phyloP scores from a whole-genome alignment of 1,284 basidiomycete species.

The Volvariella volvacea region DNA sequence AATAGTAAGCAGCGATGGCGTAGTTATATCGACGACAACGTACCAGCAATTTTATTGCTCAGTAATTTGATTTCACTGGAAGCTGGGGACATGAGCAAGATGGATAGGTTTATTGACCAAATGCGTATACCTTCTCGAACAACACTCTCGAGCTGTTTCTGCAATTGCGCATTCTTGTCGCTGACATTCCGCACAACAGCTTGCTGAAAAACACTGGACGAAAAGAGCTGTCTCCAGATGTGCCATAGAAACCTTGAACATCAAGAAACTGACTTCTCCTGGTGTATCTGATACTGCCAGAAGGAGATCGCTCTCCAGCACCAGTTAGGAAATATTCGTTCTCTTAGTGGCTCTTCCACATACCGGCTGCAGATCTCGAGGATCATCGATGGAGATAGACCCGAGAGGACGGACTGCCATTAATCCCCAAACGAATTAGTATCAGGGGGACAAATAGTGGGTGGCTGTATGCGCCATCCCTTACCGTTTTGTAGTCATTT shows the following conservation, averaged over 20 bases:
- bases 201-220: conserved; percentile 67
- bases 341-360: conserved; percentile 10
- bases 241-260: not conserved
- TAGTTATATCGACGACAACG: conserved; percentile 7
- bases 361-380: conserved; percentile 76
- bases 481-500: conserved; percentile 80
- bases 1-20: conserved; percentile 3
- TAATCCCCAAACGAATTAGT: conserved; percentile 5
- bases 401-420: conserved; percentile 78
- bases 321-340: no score
- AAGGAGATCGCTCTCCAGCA: conserved; percentile 64
- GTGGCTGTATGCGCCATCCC: conserved; percentile 29
- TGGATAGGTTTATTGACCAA: conserved; percentile 6
- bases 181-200: conserved; percentile 72
- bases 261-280: conserved; percentile 61
- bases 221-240: conserved; percentile 9
- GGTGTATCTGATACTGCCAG: conserved; percentile 83
- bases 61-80: conserved; percentile 71
- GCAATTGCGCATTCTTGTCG: conserved; percentile 72
- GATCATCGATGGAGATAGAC: conserved; percentile 63
- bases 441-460: conserved; percentile 6
- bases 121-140: conserved; percentile 59
- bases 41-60: conserved; percentile 59
- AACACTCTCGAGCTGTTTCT: conserved; percentile 77
- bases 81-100: conserved; percentile 34